A percentile compares a stretch with the other conserved stretches of the same genome.
Conservation (phyloP, 148 eudicot species). For the Camellia sinensis region DNA sequence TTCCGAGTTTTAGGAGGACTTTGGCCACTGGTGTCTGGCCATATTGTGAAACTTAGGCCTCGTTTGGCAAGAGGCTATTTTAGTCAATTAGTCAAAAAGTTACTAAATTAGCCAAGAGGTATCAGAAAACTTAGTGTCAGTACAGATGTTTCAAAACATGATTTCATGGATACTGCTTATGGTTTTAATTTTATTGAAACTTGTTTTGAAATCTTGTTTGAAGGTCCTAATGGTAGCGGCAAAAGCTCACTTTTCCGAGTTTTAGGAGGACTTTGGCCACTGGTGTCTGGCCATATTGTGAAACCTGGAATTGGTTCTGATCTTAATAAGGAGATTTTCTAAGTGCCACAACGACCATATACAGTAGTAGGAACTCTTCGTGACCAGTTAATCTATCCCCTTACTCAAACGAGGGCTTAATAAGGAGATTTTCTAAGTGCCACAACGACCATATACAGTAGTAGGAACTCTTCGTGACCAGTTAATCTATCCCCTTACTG, state of each 20-base stretch:
- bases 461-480: slow-evolving; percentile 98
- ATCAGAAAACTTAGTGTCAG: background rate
- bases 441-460: slow-evolving; percentile 96
- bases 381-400: slow-evolving; percentile 97
- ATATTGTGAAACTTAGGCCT: slow-evolving; percentile 91
- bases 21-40: slow-evolving; percentile 96
- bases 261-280: slow-evolving; percentile 96
- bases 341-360: slow-evolving; percentile 95
- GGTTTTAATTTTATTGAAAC: background rate
- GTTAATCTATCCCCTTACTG: slow-evolving; percentile 92
- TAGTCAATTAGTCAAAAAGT: no score
- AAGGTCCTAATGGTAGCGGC: slow-evolving; percentile 99
- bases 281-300: slow-evolving; percentile 91
- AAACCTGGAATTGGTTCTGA: slow-evolving; percentile 98
- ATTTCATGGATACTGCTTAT: background rate
- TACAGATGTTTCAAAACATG: background rate
- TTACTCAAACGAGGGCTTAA: no score
- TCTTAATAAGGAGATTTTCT: slow-evolving; percentile 93
- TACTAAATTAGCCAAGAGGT: no score
- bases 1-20: no score
- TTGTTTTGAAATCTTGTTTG: slow-evolving; percentile 17
- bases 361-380: slow-evolving; percentile 97
- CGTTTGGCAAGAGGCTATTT: no score
- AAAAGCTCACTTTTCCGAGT: slow-evolving; percentile 98
- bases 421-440: slow-evolving; percentile 94